These are phyloP conservation scores for Chlorella sp. DNA, from an alignment of 139 green algal species.

Conservation along the genomic window DNA sequence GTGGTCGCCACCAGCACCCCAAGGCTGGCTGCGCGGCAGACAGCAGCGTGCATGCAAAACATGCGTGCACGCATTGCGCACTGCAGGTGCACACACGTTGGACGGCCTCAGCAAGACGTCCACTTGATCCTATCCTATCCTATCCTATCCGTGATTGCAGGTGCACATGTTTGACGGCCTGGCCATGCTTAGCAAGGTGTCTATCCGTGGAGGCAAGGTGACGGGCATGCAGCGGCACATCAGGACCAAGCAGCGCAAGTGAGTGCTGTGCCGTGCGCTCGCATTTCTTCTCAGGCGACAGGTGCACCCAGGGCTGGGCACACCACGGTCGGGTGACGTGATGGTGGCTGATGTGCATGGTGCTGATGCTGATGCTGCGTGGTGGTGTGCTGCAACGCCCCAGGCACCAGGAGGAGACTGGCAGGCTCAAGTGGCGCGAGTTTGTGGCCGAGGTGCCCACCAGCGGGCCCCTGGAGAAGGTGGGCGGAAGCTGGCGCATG, in stretches of 20 bases:
- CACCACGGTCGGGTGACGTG: not conserved
- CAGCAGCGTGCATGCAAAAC: not conserved
- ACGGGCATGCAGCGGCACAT: conserved; percentile 32
- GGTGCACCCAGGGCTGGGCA: not conserved
- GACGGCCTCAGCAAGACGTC: not conserved
- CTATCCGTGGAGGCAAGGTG: conserved; percentile 26
- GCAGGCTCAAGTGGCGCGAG: conserved; percentile 52
- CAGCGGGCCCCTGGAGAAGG: conserved; percentile 14
- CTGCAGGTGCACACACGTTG: conserved; percentile 8
- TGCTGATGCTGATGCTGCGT: not conserved
- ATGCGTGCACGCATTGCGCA: not conserved
- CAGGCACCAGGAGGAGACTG: conserved; percentile 28
- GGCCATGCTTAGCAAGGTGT: conserved; percentile 48
- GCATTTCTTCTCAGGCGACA: too few species aligned
- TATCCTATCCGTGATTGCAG: conserved; percentile 6
- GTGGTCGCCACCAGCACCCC: too few species aligned
- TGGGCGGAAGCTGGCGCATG: too few species aligned
- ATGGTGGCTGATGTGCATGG: not conserved
- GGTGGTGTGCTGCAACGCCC: conserved; percentile 25
- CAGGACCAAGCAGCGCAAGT: conserved; percentile 32
- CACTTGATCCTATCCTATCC: too few species aligned
- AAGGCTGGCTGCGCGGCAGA: not conserved
- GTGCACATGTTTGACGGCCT: conserved; percentile 80
- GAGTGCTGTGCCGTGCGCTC: too few species aligned
- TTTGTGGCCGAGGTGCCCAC: conserved; percentile 42